Base-by-base conservation (phyloP, 352 stramenopile genomes). In the Globisporangium spiculum region DNA sequence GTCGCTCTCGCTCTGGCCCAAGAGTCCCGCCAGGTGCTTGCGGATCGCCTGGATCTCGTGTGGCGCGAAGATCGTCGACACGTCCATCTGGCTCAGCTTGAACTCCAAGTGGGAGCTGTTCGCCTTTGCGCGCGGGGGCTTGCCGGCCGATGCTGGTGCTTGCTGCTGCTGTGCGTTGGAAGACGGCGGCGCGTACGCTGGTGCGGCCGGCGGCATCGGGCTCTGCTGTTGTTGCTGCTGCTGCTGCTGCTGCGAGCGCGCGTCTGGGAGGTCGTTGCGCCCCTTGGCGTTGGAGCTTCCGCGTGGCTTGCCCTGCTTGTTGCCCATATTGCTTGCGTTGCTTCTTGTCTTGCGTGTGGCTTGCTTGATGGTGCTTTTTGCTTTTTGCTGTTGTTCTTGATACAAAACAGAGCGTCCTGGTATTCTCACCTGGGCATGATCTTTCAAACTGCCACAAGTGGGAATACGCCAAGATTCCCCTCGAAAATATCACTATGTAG, bases 11-110 rank as follows among this genome's bases (percentile, higher is more conserved):
- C 75, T 74, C 69, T 92, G 86, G 2, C 78, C 75, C 16, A 96
- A 67, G 26, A 96, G 84, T 1, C 75, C 74, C 27, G 84, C 74
- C 67, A 92, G 65, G 71, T 96, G 85, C 27, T 90, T 88, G 57
- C 86, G 86, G 67, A 96, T 93, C 6, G 77, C 83, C 22, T 90
- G 74, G 74, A 96, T 91, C 50, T 96, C 88, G 22, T 88, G 75
- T 65, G 80, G 79, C 16, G 86, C 83, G 72, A 94, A 96, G 63
- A 93, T 79, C 26, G 77, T 78, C 34, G 82, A 87, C 46, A 93
- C 75, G 75, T 93, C 86, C 62, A 94, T 69, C 8, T 89, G 78
- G 56, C 74, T 80, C 62, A 93, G 71, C 69, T 95, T 94, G 66
- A 75, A 83, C 75, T 88, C 83, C 60, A 91, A 74, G 24, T 83